Conservation (phyloP, 2,329 filamentous ascomycete genomes). For the Setomelanomma holmii region DNA sequence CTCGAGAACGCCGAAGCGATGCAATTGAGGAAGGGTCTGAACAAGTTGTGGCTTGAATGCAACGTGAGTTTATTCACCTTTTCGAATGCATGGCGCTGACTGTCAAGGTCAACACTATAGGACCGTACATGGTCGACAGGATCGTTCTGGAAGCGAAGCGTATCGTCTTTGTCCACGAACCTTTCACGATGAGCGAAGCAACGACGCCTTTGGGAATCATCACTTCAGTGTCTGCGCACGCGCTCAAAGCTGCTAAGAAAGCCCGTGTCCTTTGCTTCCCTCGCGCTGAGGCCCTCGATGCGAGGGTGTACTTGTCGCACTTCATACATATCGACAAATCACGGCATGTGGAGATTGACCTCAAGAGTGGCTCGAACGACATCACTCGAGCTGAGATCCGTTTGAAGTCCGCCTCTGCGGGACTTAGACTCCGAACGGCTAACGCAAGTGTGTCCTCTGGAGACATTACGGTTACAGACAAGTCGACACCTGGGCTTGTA, state of each 20-base stretch:
- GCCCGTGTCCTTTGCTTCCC: conserved; percentile 78
- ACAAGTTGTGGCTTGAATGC: conserved; percentile 59
- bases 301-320: conserved; percentile 70
- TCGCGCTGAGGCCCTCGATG: conserved; percentile 70
- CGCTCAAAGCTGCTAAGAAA: conserved; percentile 47
- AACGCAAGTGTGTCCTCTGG: conserved; percentile 56
- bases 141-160: conserved; percentile 71
- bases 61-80: conserved; percentile 38
- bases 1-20: conserved; percentile 59
- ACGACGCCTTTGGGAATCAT: conserved; percentile 58
- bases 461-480: conserved; percentile 51
- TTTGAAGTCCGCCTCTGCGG: conserved; percentile 66
- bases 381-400: conserved; percentile 58
- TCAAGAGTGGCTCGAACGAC: conserved; percentile 78
- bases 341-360: conserved; percentile 76
- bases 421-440: conserved; percentile 63
- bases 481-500: conserved; percentile 55
- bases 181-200: conserved; percentile 59
- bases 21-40: conserved; percentile 63
- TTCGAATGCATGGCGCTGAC: conserved; percentile 33
- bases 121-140: conserved; percentile 77
- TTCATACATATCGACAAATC: conserved; percentile 80
- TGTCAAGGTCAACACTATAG: conserved; percentile 68
- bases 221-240: conserved; percentile 45
- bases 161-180: conserved; percentile 70